These are phyloP conservation scores for Mycoemilia scoparia DNA, from an alignment of 192 early-diverging fungal genomes.

Conservation along the genomic window DNA sequence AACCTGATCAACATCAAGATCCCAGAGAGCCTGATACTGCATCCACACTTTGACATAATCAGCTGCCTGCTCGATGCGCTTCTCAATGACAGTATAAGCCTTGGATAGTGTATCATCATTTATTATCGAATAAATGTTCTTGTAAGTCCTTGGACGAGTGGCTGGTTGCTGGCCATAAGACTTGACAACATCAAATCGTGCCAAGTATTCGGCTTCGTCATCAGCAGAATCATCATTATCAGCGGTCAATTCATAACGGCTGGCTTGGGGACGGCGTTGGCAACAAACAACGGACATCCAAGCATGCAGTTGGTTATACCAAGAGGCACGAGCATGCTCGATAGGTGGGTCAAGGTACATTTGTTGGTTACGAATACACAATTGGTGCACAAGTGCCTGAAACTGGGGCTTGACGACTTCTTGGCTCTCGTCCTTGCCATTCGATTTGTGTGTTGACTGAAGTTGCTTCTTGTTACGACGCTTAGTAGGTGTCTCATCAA, in stretches of 20 bases:
- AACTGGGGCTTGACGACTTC: conserved; percentile 45
- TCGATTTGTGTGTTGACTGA: too few relatives aligned
- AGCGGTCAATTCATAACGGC: conserved; percentile 71
- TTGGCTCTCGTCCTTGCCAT: conserved; percentile 16
- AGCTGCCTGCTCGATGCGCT: conserved; percentile 50
- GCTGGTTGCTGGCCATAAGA: not conserved
- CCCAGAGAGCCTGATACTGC: conserved; percentile 97
- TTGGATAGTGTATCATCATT: conserved; percentile 42
- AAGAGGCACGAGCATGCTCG: conserved; percentile 76
- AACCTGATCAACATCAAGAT: conserved; percentile 75
- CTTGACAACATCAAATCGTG: too few relatives aligned
- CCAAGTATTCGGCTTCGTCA: conserved; percentile 38
- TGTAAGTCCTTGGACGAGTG: conserved; percentile 6
- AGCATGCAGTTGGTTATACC: conserved; percentile 77
- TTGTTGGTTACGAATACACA: conserved; percentile 82
- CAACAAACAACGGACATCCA: conserved; percentile 84
- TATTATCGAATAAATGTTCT: conserved; percentile 45
- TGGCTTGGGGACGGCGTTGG: conserved; percentile 67
- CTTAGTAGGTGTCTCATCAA: conserved; percentile 2
- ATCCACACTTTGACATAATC: conserved; percentile 90
- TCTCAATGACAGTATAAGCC: conserved; percentile 75
- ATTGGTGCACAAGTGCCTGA: conserved; percentile 61
- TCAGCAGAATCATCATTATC: conserved; percentile 41
- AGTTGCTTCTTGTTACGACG: too few relatives aligned
- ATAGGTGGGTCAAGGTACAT: conserved; percentile 95